These are phyloP conservation scores for Floccularia luteovirens DNA, from an alignment of 768 basidiomycete genomes.

Conservation along the genomic window DNA sequence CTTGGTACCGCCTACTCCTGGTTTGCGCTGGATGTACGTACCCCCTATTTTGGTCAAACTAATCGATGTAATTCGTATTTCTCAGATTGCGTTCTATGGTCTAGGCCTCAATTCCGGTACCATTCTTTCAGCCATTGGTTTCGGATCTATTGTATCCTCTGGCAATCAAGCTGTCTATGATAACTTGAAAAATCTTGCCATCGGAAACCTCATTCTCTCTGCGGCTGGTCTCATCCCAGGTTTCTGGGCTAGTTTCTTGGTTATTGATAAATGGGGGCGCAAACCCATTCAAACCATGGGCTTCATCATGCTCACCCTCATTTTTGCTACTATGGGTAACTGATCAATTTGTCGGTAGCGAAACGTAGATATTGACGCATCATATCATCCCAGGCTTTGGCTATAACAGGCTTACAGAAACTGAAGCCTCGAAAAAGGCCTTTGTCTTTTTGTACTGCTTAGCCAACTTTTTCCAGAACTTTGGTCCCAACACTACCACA, in stretches of 20 bases:
- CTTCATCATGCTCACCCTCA: slow-evolving; percentile 54
- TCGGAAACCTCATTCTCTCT: slow-evolving; percentile 74
- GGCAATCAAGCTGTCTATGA: slow-evolving; percentile 39
- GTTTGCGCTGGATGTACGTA: slow-evolving; percentile 78
- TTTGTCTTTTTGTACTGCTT: slow-evolving; percentile 84
- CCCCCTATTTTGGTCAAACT: background rate
- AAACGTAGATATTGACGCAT: too few relatives aligned
- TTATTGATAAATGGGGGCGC: slow-evolving; percentile 77
- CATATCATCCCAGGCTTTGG: slow-evolving; percentile 47
- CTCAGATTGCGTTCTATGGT: slow-evolving; percentile 81
- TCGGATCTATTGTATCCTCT: slow-evolving; percentile 37
- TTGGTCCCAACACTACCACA: slow-evolving; percentile 76
- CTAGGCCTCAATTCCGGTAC: slow-evolving; percentile 78
- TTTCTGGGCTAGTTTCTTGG: slow-evolving; percentile 56
- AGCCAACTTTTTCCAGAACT: slow-evolving; percentile 90
- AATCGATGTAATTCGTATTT: slow-evolving; percentile 1
- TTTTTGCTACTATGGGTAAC: slow-evolving; percentile 65
- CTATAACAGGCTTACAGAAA: slow-evolving; percentile 48
- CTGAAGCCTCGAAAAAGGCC: slow-evolving; percentile 33
- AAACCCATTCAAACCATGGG: slow-evolving; percentile 80
- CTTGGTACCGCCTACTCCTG: slow-evolving; percentile 77
- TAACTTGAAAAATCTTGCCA: slow-evolving; percentile 53
- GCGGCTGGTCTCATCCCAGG: slow-evolving; percentile 79
- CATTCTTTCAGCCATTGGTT: slow-evolving; percentile 70
- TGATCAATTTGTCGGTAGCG: background rate